Base-by-base conservation (phyloP, 208 protist genomes). In the Porcisia hertigi region DNA sequence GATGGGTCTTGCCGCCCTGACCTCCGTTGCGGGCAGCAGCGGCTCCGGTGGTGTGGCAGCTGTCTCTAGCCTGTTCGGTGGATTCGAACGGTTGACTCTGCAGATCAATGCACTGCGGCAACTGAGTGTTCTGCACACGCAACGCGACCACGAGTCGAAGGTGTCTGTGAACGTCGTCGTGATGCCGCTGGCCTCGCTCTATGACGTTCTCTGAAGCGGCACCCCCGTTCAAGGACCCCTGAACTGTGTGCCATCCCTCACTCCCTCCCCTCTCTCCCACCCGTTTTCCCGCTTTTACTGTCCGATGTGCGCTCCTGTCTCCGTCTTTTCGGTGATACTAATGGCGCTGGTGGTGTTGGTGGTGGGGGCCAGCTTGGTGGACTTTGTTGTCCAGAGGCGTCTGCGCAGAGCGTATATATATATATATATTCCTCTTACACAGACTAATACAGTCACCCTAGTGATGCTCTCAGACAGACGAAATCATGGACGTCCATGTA, bases 81-180 rank as follows among this genome's bases (percentile, higher is more conserved):
- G 90, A 4, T 94, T 95, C 74, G 93, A 97, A 73, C 82, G 89
- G 6, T 67, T 97, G 58, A 85, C 88, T 39, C 75, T 97, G 67
- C 87, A 91, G 76, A 82, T 97, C 54, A 97, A 97, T 66, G 82
- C 80, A 12, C 79, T 77, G 63, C 65, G 80, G 49, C 89, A 95
- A 75, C 84, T 97, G 14, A 91, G 91, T 69, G 88, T 97, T 18
- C 66, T 93, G 30, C 90, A 95, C 85, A 87, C 73, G 72, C 80
- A 88, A 59, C 82, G 85, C 12, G 88, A 94, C 54, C 79, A 88
- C 67, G 84, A 92, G 54, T 73, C 88, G 57, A 83, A 85, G 73
- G 92, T 88, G n/a, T 89, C 83, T 1, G 92, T 94, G 67, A 92
- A 82, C 6, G 76, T 95, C 30, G 87, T 94, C 0, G 79, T 95